These are phyloP conservation scores for Quercus lobata DNA, from an alignment of 331 rosid genomes.

Conservation along the genomic window DNA sequence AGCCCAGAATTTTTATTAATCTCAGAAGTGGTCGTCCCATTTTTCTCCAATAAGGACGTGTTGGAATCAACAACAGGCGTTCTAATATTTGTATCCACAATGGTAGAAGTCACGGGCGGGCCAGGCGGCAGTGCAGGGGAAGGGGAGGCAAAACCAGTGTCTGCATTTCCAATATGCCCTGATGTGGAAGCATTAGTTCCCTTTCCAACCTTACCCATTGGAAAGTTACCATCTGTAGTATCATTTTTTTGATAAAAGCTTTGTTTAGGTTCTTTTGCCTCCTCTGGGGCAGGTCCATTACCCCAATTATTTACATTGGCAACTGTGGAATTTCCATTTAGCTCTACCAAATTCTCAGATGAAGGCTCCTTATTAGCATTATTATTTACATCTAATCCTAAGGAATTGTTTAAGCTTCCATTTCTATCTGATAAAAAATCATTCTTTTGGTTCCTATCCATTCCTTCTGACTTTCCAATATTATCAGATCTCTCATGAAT, in stretches of 20 bases:
- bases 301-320: slow-evolving; percentile 20
- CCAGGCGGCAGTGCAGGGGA: slow-evolving; percentile 25
- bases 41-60: slow-evolving; percentile 23
- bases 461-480: slow-evolving; percentile 18
- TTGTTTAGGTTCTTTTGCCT: slow-evolving; percentile 23
- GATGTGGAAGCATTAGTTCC: slow-evolving; percentile 19
- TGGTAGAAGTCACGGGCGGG: slow-evolving; percentile 21
- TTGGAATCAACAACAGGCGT: slow-evolving; percentile 26
- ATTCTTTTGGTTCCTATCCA: background rate
- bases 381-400: slow-evolving; percentile 20
- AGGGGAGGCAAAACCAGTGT: slow-evolving; percentile 23
- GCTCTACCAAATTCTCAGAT: slow-evolving; percentile 15
- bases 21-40: slow-evolving; percentile 1
- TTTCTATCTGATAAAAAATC: slow-evolving; percentile 9
- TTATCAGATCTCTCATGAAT: slow-evolving; percentile 18
- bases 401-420: slow-evolving; percentile 7
- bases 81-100: slow-evolving; percentile 21
- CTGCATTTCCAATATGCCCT: slow-evolving; percentile 20
- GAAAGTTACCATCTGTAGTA: slow-evolving; percentile 15
- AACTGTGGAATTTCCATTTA: slow-evolving; percentile 19
- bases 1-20: slow-evolving; percentile 32
- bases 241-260: slow-evolving; percentile 10
- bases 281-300: slow-evolving; percentile 23
- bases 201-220: slow-evolving; percentile 16
- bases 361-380: slow-evolving; percentile 5